Evolutionary conservation across 176 grass and related monocot species (phyloP).

Genomic region (Oryza meridionalis): DNA sequence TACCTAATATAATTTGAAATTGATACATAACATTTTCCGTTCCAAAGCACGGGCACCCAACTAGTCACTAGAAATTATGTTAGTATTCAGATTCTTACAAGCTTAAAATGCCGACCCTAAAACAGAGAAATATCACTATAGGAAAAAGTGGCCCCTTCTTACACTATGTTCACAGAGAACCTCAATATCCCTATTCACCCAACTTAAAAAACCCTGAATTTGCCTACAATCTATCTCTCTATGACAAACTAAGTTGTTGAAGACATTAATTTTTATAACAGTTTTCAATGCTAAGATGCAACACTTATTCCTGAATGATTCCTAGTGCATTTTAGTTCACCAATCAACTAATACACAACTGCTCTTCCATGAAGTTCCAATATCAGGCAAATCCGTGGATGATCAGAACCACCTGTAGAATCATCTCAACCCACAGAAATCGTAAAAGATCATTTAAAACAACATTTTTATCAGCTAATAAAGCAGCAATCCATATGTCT

Average conservation of each 20-base stretch:
- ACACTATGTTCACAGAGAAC: too few relatives aligned
- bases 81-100: too few relatives aligned
- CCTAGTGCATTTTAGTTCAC: background rate
- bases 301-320: background rate
- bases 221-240: too few relatives aligned
- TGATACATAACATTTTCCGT: too few relatives aligned
- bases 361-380: background rate
- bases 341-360: background rate
- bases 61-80: too few relatives aligned
- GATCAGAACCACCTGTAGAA: background rate
- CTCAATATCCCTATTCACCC: too few relatives aligned
- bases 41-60: too few relatives aligned
- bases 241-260: background rate
- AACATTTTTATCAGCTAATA: background rate
- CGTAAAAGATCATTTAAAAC: background rate
- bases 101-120: too few relatives aligned
- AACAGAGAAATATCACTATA: too few relatives aligned
- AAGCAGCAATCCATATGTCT: background rate
- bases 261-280: background rate
- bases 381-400: background rate
- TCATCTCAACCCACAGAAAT: background rate
- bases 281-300: background rate
- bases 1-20: too few relatives aligned
- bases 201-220: too few relatives aligned
- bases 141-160: too few relatives aligned